A percentile compares a stretch with the other conserved stretches of the same genome.
Conservation (phyloP, 495 filamentous ascomycete genomes). For the Penicillium odoratum region DNA sequence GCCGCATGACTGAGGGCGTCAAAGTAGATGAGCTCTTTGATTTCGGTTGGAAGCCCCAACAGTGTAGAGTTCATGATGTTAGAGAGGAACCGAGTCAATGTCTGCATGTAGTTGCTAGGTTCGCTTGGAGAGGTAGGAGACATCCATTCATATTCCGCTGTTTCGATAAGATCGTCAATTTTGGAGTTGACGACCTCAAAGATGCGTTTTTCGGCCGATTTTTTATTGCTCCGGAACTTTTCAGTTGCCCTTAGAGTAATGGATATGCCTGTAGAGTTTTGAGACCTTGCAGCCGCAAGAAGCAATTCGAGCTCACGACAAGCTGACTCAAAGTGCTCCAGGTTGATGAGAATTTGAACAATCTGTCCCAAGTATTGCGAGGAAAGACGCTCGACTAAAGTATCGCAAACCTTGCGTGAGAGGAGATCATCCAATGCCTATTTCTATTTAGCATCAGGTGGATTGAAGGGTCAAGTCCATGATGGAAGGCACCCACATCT, state of each 20-base stretch:
- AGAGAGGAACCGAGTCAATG: conserved; percentile 85
- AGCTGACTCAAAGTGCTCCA: conserved; percentile 94
- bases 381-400: conserved; percentile 81
- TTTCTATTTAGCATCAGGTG: conserved; percentile 15
- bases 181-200: conserved; percentile 99
- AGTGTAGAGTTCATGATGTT: conserved; percentile 96
- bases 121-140: conserved; percentile 61
- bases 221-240: conserved; percentile 85
- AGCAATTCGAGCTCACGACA: conserved; percentile 84
- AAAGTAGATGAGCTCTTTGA: conserved; percentile 97
- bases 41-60: conserved; percentile 85
- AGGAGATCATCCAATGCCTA: conserved; percentile 86
- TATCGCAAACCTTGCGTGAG: conserved; percentile 83
- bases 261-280: conserved; percentile 67
- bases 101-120: conserved; percentile 90
- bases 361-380: conserved; percentile 96
- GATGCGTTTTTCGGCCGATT: conserved; percentile 93
- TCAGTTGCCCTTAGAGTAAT: conserved; percentile 78
- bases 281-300: conserved; percentile 76
- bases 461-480: neutral
- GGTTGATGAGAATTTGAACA: conserved; percentile 95
- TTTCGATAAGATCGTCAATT: conserved; percentile 95
- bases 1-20: conserved; percentile 91
- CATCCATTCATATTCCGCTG: conserved; percentile 96
- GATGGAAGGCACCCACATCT: conserved; percentile 48